Percentiles rank a stretch among this genome's conserved stretches.
These are phyloP conservation scores for Aspergillus sp. DNA, from an alignment of 2,329 filamentous ascomycete genomes.

Conservation along the genomic window DNA sequence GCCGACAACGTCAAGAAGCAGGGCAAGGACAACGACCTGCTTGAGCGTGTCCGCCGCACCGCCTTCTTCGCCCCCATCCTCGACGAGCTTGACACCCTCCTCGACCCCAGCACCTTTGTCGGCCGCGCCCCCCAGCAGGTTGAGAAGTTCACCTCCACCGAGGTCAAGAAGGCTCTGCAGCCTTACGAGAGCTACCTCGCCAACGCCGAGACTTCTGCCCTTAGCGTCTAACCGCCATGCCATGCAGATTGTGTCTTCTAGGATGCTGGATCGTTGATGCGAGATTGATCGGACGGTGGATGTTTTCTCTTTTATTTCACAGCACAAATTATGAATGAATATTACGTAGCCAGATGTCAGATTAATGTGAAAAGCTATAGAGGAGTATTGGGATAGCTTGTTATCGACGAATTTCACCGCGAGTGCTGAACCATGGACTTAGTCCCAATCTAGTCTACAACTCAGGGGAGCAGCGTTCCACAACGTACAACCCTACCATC, in stretches of 20 bases:
- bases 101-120: conserved; percentile 63
- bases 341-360: neutral
- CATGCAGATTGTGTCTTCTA: neutral
- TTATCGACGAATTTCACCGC: too few species aligned
- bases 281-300: neutral
- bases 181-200: conserved; percentile 44
- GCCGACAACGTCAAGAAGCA: conserved; percentile 67
- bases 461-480: too few species aligned
- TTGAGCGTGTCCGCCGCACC: conserved; percentile 70
- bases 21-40: conserved; percentile 76
- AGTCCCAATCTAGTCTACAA: too few species aligned
- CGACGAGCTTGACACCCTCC: conserved; percentile 65
- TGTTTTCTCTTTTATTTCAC: neutral
- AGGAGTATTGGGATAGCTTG: neutral
- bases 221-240: conserved; percentile 36
- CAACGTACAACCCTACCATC: too few species aligned
- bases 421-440: too few species aligned
- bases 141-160: conserved; percentile 50
- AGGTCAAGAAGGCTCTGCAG: conserved; percentile 48
- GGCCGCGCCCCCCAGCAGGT: conserved; percentile 57
- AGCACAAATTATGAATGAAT: neutral
- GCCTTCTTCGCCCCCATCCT: conserved; percentile 73
- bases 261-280: neutral
- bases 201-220: conserved; percentile 37
- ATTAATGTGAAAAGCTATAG: neutral